Conservation (phyloP, 164 flowering plant genomes). For the Vitis rotundifolia region DNA sequence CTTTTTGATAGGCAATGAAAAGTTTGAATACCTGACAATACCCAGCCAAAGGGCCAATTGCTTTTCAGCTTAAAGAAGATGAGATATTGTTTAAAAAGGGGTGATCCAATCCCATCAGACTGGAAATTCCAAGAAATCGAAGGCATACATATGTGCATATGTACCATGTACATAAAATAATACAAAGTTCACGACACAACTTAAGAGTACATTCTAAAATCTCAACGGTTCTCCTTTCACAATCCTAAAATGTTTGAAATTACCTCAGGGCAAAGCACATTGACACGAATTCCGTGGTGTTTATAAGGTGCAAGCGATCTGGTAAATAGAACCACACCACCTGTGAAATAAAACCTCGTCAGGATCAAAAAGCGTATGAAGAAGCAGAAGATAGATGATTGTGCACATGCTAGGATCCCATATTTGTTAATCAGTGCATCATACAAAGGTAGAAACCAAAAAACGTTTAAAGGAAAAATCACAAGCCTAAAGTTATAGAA, state of each 20-base stretch:
- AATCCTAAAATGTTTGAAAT: constrained; percentile 6
- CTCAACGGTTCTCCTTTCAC: background rate
- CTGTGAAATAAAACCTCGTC: constrained; percentile 36
- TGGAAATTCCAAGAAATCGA: background rate
- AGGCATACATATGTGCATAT: background rate
- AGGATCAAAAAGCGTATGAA: constrained; percentile 2
- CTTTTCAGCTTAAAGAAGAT: background rate
- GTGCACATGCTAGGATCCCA: background rate
- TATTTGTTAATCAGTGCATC: background rate
- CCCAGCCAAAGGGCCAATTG: background rate
- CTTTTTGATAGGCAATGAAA: too few relatives aligned
- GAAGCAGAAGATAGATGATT: background rate
- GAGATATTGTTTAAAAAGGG: background rate
- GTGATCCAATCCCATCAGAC: background rate
- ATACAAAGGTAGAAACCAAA: background rate
- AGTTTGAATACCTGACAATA: too few relatives aligned
- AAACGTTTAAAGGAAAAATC: background rate
- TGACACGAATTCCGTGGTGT: constrained; percentile 74
- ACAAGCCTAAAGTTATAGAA: constrained; percentile 1
- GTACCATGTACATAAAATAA: background rate
- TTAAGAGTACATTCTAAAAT: too few relatives aligned
- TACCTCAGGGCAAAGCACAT: constrained; percentile 98
- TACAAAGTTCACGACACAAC: background rate
- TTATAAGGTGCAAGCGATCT: constrained; percentile 76
- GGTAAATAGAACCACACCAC: constrained; percentile 88